phyloP scores from a whole-genome alignment of 1,284 basidiomycete genomes.

The Ceratobasidium theobromae region DNA sequence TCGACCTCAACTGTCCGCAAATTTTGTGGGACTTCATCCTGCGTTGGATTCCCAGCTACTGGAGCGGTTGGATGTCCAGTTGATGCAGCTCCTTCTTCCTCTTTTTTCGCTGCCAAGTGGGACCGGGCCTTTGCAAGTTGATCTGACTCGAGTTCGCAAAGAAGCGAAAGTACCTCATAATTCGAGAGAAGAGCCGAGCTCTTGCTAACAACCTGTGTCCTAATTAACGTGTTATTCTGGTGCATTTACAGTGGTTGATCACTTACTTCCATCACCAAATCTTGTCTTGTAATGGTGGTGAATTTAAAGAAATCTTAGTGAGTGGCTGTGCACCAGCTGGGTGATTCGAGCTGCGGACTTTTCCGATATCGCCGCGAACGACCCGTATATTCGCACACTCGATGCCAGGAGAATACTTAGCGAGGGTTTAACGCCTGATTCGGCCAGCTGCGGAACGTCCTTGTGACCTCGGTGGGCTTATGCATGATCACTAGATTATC shows the following conservation, averaged over 20 bases:
- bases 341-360: background rate
- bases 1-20: conserved; percentile 86
- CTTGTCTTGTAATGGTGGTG: background rate
- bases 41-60: conserved; percentile 44
- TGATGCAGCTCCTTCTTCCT: conserved; percentile 52
- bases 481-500: too few species aligned
- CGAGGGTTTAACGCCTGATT: conserved; percentile 1
- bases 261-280: conserved; percentile 33
- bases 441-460: background rate
- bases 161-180: conserved; percentile 79
- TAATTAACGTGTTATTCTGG: conserved; percentile 31
- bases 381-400: background rate
- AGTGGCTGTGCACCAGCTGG: background rate
- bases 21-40: conserved; percentile 70
- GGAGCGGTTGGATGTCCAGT: conserved; percentile 39
- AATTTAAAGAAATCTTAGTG: background rate
- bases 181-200: conserved; percentile 82
- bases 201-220: conserved; percentile 66
- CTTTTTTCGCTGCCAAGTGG: conserved; percentile 66
- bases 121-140: conserved; percentile 65
- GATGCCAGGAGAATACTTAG: conserved; percentile 5
- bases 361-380: conserved; percentile 17
- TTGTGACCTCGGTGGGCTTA: too few species aligned
- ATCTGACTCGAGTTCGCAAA: conserved; percentile 74
- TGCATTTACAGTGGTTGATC: background rate